Conservation (phyloP, 2,329 filamentous ascomycete genomes). For the Pestalotiopsis sp. region DNA sequence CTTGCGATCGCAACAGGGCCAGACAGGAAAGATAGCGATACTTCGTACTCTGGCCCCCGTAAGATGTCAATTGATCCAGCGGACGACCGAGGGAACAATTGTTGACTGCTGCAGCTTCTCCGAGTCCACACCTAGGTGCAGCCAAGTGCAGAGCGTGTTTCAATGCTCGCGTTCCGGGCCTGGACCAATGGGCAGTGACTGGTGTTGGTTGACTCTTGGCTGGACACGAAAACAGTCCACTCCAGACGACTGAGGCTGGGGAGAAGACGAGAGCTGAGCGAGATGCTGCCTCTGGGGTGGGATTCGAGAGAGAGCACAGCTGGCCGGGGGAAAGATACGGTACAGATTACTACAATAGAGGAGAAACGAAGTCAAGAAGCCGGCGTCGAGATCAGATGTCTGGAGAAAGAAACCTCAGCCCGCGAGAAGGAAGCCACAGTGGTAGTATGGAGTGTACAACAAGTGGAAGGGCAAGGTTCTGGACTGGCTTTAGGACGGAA, state of each 20-base stretch:
- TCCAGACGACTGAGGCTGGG: neutral
- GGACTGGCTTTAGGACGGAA: neutral
- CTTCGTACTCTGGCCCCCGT: neutral
- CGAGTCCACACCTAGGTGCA: conserved; percentile 1
- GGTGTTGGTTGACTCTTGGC: neutral
- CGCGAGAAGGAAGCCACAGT: neutral
- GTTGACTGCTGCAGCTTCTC: neutral
- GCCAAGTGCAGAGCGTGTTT: neutral
- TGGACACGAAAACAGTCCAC: neutral
- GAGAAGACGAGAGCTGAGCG: neutral
- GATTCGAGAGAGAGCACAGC: neutral
- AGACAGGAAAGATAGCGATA: neutral
- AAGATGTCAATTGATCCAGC: neutral
- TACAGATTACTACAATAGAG: neutral
- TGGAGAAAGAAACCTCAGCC: neutral
- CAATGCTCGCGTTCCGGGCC: neutral
- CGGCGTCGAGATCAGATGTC: neutral
- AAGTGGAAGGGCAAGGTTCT: neutral
- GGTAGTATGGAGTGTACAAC: neutral
- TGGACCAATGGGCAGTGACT: neutral
- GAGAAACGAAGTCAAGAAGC: conserved; percentile 1
- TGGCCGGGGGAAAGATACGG: neutral
- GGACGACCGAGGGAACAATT: neutral
- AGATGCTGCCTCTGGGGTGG: neutral
- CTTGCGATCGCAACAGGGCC: neutral